Conservation (phyloP, 345 rosid genomes). For the Abelmoschus esculentus region DNA sequence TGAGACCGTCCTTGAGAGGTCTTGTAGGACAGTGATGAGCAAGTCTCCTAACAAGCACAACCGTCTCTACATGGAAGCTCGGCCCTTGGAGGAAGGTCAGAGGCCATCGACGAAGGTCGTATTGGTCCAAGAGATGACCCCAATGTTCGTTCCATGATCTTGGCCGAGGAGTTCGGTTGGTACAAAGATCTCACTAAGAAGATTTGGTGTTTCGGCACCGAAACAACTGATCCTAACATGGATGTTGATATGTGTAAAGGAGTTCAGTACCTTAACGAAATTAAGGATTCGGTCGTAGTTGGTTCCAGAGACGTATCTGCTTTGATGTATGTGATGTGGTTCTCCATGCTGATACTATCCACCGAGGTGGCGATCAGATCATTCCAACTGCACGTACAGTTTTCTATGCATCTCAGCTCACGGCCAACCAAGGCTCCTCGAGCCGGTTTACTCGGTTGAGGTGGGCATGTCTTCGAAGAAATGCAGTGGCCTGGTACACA, state of each 20-base stretch:
- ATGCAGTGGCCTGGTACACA: constrained; percentile 64
- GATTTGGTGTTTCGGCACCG: constrained; percentile 56
- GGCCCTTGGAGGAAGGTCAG: constrained; percentile 45
- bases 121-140: constrained; percentile 57
- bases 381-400: constrained; percentile 55
- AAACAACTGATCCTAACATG: constrained; percentile 50
- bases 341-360: constrained; percentile 50
- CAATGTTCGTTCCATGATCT: constrained; percentile 32
- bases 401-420: constrained; percentile 43
- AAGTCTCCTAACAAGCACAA: constrained; percentile 58
- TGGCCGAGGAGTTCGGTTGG: constrained; percentile 51
- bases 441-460: constrained; percentile 44
- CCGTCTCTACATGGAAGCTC: constrained; percentile 54
- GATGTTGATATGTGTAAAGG: constrained; percentile 53
- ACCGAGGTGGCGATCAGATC: constrained; percentile 51
- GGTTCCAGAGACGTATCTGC: constrained; percentile 55
- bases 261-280: constrained; percentile 51
- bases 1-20: constrained; percentile 50
- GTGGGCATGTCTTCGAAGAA: constrained; percentile 64
- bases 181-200: constrained; percentile 51
- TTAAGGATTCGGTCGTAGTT: constrained; percentile 54
- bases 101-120: constrained; percentile 47
- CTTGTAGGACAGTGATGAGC: constrained; percentile 40
- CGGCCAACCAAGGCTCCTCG: constrained; percentile 46
- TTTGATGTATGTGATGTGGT: constrained; percentile 48